Evolutionary conservation across 352 stramenopile species (phyloP).

Genomic region (Aphanomyces invadans): DNA sequence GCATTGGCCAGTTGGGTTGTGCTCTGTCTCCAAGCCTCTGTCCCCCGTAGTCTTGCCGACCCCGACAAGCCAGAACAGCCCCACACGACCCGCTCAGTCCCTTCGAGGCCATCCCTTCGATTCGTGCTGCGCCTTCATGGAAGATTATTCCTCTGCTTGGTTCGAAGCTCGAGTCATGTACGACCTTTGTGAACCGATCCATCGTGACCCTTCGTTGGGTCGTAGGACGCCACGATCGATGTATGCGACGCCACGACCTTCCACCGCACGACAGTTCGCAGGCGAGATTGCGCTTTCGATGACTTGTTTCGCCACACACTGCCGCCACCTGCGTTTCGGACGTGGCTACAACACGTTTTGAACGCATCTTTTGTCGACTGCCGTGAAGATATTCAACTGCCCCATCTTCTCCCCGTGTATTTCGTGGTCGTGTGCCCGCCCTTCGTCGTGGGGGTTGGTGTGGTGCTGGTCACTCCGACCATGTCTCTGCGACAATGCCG

Average conservation of each 20-base stretch:
- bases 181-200: not conserved
- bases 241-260: not conserved
- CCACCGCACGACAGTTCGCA: not conserved
- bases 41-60: not conserved
- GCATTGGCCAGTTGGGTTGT: conserved; percentile 16
- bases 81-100: no score
- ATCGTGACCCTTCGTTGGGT: not conserved
- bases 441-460: not conserved
- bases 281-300: not conserved
- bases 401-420: not conserved
- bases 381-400: not conserved
- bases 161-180: not conserved
- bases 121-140: not conserved
- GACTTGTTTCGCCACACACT: not conserved
- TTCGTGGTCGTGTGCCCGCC: not conserved
- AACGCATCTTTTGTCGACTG: not conserved
- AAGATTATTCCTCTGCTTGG: not conserved
- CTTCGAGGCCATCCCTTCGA: not conserved
- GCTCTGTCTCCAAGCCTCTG: not conserved
- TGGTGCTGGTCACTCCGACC: not conserved
- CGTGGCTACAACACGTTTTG: not conserved
- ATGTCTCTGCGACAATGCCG: not conserved
- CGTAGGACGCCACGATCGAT: not conserved
- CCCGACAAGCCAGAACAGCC: not conserved
- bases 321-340: not conserved